phyloP scores from a whole-genome alignment of 108 stramenopile species.

The Discostella pseudostelligera region DNA sequence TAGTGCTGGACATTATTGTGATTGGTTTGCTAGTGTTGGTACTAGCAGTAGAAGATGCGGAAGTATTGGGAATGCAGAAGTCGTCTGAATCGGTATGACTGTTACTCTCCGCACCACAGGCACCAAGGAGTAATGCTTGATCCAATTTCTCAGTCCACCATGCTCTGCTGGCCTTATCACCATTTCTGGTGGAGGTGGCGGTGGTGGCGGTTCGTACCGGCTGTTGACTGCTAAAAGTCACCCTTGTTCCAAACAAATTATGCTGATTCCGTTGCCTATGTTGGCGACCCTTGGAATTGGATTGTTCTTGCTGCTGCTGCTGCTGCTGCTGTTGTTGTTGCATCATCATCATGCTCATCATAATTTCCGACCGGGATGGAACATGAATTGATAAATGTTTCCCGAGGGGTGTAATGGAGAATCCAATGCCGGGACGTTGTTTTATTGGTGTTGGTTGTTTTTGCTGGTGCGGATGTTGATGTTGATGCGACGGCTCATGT shows the following conservation, averaged over 20 bases:
- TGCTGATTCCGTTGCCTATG: not conserved
- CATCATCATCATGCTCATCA: conserved; percentile 13
- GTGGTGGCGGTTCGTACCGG: no score
- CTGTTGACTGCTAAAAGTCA: not conserved
- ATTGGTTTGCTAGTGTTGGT: not conserved
- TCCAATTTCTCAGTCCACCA: not conserved
- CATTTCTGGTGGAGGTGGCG: not conserved
- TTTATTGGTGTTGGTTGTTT: not conserved
- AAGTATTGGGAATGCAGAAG: not conserved
- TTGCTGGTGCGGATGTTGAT: not conserved
- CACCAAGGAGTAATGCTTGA: no score
- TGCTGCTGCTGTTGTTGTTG: no score
- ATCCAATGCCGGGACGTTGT: conserved; percentile 30
- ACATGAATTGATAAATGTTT: conserved; percentile 36
- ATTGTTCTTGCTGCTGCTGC: not conserved
- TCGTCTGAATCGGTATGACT: no score
- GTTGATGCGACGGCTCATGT: not conserved
- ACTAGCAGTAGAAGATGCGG: not conserved
- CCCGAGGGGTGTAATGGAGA: conserved; percentile 26
- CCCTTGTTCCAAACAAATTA: conserved; percentile 6
- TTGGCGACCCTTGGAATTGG: not conserved
- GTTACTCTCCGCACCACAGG: no score
- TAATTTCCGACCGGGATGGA: conserved; percentile 33
- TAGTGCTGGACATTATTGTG: conserved; percentile 27
- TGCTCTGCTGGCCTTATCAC: not conserved